Evolutionary conservation across 1,284 basidiomycete genomes (phyloP).

Genomic region (Irpex lacteus): DNA sequence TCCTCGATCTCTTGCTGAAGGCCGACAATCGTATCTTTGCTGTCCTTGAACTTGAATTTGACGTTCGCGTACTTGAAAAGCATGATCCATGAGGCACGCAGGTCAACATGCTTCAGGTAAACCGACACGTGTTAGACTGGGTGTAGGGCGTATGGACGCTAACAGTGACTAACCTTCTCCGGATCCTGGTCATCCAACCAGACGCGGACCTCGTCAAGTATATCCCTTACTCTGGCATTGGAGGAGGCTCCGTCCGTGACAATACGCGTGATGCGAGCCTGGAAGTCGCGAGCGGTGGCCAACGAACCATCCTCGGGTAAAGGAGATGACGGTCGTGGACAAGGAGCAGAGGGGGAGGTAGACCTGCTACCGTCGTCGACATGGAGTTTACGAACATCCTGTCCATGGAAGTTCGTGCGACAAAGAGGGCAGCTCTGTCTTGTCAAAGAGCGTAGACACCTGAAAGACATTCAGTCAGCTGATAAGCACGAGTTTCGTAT

Average conservation of each 20-base stretch:
- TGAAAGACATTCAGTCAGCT: constrained; percentile 9
- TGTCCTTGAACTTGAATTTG: constrained; percentile 18
- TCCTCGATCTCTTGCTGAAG: constrained; percentile 19
- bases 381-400: constrained; percentile 25
- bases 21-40: constrained; percentile 14
- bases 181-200: constrained; percentile 35
- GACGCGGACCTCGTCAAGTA: constrained; percentile 34
- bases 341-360: constrained; percentile 13
- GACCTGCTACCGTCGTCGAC: constrained; percentile 24
- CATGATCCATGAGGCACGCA: constrained; percentile 22
- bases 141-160: background rate
- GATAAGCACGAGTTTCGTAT: constrained; percentile 7
- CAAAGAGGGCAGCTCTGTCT: constrained; percentile 28
- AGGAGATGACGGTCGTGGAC: constrained; percentile 12
- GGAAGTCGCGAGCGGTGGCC: constrained; percentile 28
- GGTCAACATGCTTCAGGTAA: constrained; percentile 19
- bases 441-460: constrained; percentile 25
- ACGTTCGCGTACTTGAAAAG: constrained; percentile 19
- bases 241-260: constrained; percentile 35
- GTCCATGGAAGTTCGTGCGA: constrained; percentile 19
- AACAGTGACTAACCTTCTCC: constrained; percentile 31
- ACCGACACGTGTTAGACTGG: background rate
- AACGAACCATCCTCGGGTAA: constrained; percentile 20
- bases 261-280: constrained; percentile 34
- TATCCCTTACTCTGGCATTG: constrained; percentile 29